Conservation (phyloP, 495 filamentous ascomycete species). For the Talaromyces nanjingensis region DNA sequence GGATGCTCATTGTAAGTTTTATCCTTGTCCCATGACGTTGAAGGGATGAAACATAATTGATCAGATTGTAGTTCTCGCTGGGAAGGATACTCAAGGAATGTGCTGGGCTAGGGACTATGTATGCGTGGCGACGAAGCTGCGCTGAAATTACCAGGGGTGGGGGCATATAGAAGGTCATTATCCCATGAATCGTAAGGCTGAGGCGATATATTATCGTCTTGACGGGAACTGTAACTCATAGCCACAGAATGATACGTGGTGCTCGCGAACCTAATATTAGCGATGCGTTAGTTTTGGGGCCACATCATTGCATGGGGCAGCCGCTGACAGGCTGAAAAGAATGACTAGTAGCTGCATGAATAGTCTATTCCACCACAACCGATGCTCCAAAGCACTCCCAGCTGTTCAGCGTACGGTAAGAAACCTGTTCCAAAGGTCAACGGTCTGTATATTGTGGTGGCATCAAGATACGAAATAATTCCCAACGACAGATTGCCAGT, state of each 20-base stretch:
- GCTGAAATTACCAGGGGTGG: not conserved
- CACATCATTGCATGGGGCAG: too few relatives aligned
- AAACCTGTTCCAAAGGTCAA: too few relatives aligned
- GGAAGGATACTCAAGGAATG: not conserved
- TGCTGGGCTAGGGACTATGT: not conserved
- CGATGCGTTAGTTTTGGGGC: too few relatives aligned
- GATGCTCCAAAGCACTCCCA: too few relatives aligned
- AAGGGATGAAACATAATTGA: constrained; percentile 5
- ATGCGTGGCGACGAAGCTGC: not conserved
- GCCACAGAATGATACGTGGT: not conserved
- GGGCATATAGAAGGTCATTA: not conserved
- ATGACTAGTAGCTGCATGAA: too few relatives aligned
- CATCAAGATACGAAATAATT: too few relatives aligned
- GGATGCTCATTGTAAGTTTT: constrained; percentile 23
- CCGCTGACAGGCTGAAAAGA: too few relatives aligned
- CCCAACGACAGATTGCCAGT: too few relatives aligned
- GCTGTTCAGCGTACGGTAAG: too few relatives aligned
- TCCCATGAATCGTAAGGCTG: constrained; percentile 5
- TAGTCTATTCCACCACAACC: too few relatives aligned
- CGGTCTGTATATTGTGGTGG: too few relatives aligned
- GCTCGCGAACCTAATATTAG: too few relatives aligned
- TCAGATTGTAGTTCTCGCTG: not conserved
- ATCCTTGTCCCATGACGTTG: constrained; percentile 14
- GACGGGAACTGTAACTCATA: not conserved
- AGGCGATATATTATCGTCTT: not conserved